A percentile compares a stretch with the other conserved stretches of the same genome.
Conservation (phyloP, 2,329 filamentous ascomycete species). For the Scedosporium dehoogii region DNA sequence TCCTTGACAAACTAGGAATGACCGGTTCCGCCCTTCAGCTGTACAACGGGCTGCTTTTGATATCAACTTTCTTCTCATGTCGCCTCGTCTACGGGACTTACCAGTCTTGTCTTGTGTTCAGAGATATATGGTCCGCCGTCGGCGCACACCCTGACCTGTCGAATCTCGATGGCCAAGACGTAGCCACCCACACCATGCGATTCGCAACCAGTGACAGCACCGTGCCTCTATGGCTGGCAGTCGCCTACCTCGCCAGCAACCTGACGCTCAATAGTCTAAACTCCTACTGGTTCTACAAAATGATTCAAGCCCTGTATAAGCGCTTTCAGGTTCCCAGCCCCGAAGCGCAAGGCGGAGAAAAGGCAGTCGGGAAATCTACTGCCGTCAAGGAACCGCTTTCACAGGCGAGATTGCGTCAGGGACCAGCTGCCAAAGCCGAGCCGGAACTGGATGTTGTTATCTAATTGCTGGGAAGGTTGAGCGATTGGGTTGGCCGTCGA, state of each 20-base stretch:
- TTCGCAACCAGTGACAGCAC: conserved; percentile 38
- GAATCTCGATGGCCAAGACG: conserved; percentile 13
- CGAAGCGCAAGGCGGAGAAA: neutral
- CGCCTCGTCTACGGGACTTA: conserved; percentile 72
- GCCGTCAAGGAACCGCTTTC: neutral
- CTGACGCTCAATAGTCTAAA: conserved; percentile 66
- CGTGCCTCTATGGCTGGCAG: conserved; percentile 61
- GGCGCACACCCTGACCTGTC: conserved; percentile 24
- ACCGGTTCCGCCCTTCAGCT: conserved; percentile 66
- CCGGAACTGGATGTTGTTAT: conserved; percentile 5
- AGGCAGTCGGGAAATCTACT: neutral
- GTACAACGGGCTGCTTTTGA: conserved; percentile 65
- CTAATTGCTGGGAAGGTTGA: neutral
- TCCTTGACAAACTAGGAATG: conserved; percentile 76
- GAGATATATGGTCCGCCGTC: conserved; percentile 56
- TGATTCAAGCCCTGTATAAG: conserved; percentile 71
- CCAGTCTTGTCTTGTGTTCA: conserved; percentile 58
- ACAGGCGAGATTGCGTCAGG: neutral
- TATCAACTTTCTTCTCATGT: conserved; percentile 65
- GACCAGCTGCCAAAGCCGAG: neutral
- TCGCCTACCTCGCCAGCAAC: conserved; percentile 60
- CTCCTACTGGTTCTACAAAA: conserved; percentile 79
- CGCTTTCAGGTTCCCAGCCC: conserved; percentile 43
- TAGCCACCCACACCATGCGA: conserved; percentile 19
- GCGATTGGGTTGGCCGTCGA: too few species aligned